These are phyloP conservation scores for Plectranthus barbatus DNA, from an alignment of 257 asterid species.

Conservation along the genomic window DNA sequence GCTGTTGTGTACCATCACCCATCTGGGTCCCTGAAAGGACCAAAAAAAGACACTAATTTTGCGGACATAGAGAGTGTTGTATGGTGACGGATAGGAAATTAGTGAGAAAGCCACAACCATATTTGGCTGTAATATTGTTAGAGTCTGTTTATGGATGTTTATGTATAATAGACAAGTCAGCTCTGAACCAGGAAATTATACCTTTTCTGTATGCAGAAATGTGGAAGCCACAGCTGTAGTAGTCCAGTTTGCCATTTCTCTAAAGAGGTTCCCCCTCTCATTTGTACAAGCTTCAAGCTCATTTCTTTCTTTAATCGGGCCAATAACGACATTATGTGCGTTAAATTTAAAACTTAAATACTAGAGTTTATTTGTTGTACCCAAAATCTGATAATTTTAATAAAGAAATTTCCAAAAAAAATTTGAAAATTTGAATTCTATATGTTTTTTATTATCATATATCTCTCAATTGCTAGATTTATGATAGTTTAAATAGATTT, in stretches of 20 bases:
- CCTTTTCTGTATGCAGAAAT: conserved; percentile 51
- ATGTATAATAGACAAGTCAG: conserved; percentile 50
- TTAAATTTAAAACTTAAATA: not conserved
- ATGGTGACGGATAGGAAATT: conserved; percentile 9
- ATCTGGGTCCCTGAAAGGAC: too few relatives aligned
- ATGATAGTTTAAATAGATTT: too few relatives aligned
- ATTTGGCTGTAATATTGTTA: conserved; percentile 38
- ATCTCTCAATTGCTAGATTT: too few relatives aligned
- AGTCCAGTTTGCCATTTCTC: conserved; percentile 57
- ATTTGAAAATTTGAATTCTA: too few relatives aligned
- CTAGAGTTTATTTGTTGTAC: too few relatives aligned
- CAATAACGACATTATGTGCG: not conserved
- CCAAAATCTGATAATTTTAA: too few relatives aligned
- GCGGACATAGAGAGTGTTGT: too few relatives aligned
- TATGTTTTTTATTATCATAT: too few relatives aligned
- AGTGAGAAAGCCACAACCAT: conserved; percentile 32
- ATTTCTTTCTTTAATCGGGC: not conserved
- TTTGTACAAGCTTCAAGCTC: not conserved
- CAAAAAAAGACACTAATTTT: too few relatives aligned
- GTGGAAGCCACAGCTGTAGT: conserved; percentile 39
- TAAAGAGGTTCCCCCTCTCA: conserved; percentile 29
- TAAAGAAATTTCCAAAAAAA: too few relatives aligned
- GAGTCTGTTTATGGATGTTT: conserved; percentile 53
- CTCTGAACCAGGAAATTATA: conserved; percentile 51
- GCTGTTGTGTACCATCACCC: too few relatives aligned